Conservation (phyloP, 2,329 filamentous ascomycete genomes). For the Aspergillus sp. region DNA sequence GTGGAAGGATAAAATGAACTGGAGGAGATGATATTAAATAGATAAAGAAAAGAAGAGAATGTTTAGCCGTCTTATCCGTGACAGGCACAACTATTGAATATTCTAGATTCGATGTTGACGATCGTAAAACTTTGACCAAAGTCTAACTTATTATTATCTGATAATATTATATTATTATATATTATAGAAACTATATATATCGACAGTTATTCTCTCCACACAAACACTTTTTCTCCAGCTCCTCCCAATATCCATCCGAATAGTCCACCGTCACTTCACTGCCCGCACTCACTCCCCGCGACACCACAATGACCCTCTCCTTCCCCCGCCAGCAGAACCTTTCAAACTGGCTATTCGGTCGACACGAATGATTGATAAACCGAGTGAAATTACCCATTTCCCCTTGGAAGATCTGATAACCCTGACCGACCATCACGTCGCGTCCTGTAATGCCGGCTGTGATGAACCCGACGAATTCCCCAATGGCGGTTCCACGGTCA, state of each 20-base stretch:
- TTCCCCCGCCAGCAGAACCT: constrained; percentile 54
- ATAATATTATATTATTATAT: too few relatives aligned
- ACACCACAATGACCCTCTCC: constrained; percentile 53
- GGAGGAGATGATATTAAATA: too few relatives aligned
- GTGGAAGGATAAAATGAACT: too few relatives aligned
- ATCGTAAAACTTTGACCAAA: too few relatives aligned
- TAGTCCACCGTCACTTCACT: constrained; percentile 56
- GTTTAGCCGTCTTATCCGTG: too few relatives aligned
- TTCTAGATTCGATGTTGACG: too few relatives aligned
- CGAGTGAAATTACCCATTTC: constrained; percentile 52
- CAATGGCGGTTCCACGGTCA: constrained; percentile 49
- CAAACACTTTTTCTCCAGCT: constrained; percentile 51
- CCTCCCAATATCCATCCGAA: constrained; percentile 54
- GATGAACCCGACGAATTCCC: constrained; percentile 53
- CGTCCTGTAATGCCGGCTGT: constrained; percentile 49
- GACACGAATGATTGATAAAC: constrained; percentile 57
- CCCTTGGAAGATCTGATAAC: constrained; percentile 57
- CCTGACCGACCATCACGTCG: constrained; percentile 50
- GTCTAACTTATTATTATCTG: too few relatives aligned
- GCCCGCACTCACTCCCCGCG: constrained; percentile 50
- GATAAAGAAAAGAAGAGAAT: too few relatives aligned
- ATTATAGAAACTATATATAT: too few relatives aligned
- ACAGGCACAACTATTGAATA: too few relatives aligned
- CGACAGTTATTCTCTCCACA: constrained; percentile 50
- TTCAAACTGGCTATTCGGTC: constrained; percentile 54